Conservation (phyloP, 1,284 basidiomycete genomes). For the Puccinia triticina region DNA sequence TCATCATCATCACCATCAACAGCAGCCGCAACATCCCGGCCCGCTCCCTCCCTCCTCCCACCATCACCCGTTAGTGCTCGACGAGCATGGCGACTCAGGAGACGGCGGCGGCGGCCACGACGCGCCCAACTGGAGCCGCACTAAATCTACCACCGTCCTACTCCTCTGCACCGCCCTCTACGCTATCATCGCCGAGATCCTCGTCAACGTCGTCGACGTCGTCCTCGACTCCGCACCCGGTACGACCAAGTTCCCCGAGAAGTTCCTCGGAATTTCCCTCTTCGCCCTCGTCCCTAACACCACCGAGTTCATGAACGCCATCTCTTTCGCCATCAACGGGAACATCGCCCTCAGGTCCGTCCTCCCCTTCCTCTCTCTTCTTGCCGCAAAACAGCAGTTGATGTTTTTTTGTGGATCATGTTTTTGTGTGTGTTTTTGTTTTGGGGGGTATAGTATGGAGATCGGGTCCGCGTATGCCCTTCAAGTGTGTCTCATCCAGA, state of each 20-base stretch:
- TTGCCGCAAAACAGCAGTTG: not conserved
- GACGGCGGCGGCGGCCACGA: conserved; percentile 82
- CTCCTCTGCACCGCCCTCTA: conserved; percentile 88
- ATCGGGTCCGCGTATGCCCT: conserved; percentile 98
- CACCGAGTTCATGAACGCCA: conserved; percentile 99
- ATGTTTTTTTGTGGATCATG: not conserved
- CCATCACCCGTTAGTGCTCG: not conserved
- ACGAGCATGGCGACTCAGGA: conserved; percentile 36
- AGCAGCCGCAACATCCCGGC: not conserved
- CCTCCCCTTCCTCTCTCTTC: not conserved
- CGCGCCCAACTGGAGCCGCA: conserved; percentile 90
- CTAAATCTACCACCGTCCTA: conserved; percentile 80
- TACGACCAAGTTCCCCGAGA: conserved; percentile 85
- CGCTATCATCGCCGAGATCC: conserved; percentile 90
- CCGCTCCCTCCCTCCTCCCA: not conserved
- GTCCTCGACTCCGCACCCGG: conserved; percentile 71
- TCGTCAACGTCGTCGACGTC: conserved; percentile 94
- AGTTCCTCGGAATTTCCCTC: conserved; percentile 93
- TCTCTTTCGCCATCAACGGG: conserved; percentile 96
- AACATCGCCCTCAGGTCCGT: conserved; percentile 92
- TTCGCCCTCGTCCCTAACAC: conserved; percentile 98
- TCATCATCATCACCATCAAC: not conserved
- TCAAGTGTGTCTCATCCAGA: conserved; percentile 95
- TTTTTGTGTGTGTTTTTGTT: not conserved
- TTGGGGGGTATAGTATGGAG: conserved; percentile 99